A percentile compares a stretch with the other conserved stretches of the same genome.
Evolutionary conservation across 352 stramenopile species (phyloP).

Genomic region (Globisporangium middletonii): DNA sequence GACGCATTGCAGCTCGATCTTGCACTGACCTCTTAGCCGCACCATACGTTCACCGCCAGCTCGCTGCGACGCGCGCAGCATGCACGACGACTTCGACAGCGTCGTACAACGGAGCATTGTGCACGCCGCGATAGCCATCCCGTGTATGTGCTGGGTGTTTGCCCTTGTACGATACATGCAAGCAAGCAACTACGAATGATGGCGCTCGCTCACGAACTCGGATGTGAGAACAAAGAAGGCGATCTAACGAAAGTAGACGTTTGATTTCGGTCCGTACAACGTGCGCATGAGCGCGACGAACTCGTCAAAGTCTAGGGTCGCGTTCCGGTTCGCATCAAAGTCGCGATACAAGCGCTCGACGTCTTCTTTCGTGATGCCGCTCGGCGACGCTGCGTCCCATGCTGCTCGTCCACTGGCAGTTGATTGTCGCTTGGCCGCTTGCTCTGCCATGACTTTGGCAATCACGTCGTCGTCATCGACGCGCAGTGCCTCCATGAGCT

Average conservation of each 20-base stretch:
- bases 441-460: slow-evolving; percentile 26
- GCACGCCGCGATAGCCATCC: too few relatives aligned
- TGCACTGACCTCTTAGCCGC: too few relatives aligned
- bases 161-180: too few relatives aligned
- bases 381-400: slow-evolving; percentile 10
- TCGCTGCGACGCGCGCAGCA: too few relatives aligned
- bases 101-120: too few relatives aligned
- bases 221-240: too few relatives aligned
- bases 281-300: slow-evolving; percentile 55
- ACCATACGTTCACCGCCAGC: too few relatives aligned
- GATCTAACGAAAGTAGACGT: slow-evolving; percentile 12
- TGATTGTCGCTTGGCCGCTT: slow-evolving; percentile 17
- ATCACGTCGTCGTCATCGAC: slow-evolving; percentile 66
- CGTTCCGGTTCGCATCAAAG: slow-evolving; percentile 44
- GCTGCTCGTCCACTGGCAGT: not conserved
- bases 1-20: too few relatives aligned
- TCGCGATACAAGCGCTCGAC: slow-evolving; percentile 50
- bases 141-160: too few relatives aligned
- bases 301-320: slow-evolving; percentile 59
- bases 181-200: too few relatives aligned
- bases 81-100: too few relatives aligned
- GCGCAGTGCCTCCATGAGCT: slow-evolving; percentile 63
- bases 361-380: slow-evolving; percentile 50
- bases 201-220: too few relatives aligned
- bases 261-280: slow-evolving; percentile 28